Percentiles rank a stretch among this genome's conserved stretches.
Conservation (phyloP, 257 asterid species). For the Penstemon eatonii region DNA sequence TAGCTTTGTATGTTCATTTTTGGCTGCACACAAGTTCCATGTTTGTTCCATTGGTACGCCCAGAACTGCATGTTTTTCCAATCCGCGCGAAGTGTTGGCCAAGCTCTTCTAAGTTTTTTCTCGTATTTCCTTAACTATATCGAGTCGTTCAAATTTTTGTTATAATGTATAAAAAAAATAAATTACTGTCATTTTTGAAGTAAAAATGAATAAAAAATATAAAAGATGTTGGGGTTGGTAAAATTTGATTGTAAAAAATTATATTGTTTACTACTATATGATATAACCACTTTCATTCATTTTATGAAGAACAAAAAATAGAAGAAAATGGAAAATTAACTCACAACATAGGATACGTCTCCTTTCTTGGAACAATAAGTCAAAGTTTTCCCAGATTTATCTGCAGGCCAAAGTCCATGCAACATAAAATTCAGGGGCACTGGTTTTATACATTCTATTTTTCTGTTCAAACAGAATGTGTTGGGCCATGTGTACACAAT, state of each 20-base stretch:
- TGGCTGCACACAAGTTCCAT: constrained; percentile 21
- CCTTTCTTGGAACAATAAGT: constrained; percentile 9
- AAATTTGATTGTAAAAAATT: no score
- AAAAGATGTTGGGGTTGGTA: no score
- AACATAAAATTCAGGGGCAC: constrained; percentile 19
- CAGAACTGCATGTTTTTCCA: constrained; percentile 14
- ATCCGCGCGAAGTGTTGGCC: constrained; percentile 15
- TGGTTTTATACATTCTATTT: not conserved
- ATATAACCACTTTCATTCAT: no score
- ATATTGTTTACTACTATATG: no score
- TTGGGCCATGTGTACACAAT: constrained; percentile 21
- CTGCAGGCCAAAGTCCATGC: constrained; percentile 26
- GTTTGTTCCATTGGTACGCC: constrained; percentile 24
- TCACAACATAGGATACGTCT: constrained; percentile 22
- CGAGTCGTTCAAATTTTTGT: no score
- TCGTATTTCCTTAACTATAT: constrained; percentile 14
- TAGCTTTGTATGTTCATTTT: constrained; percentile 10
- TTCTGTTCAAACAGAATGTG: constrained; percentile 19
- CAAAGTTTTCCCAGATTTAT: constrained; percentile 1
- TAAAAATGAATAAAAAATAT: no score
- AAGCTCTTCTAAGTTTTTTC: not conserved
- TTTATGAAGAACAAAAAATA: not conserved
- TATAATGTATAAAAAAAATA: no score
- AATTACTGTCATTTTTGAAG: no score
- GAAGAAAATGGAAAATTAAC: not conserved